phyloP scores from a whole-genome alignment of 1,139 yeast genomes.

The Nakaseomyces kungkrabaensis region DNA sequence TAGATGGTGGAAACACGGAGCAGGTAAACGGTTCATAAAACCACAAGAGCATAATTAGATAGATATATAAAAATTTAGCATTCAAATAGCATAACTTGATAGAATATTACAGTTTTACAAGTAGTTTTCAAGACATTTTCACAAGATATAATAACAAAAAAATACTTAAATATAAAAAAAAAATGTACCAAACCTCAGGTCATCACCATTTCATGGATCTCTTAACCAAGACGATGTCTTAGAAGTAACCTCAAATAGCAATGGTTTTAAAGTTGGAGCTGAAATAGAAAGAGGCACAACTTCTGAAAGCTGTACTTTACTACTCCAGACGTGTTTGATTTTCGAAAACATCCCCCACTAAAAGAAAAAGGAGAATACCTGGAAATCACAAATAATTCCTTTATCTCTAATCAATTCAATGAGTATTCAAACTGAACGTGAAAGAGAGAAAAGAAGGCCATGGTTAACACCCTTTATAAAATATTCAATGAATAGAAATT shows the following conservation, averaged over 20 bases:
- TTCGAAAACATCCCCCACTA: neutral
- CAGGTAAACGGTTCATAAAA: slow-evolving; percentile 33
- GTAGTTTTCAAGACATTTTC: too few relatives aligned
- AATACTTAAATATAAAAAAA: neutral
- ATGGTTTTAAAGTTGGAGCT: slow-evolving; percentile 70
- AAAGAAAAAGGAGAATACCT: neutral
- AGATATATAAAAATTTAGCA: neutral
- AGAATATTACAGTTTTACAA: too few relatives aligned
- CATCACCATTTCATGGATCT: slow-evolving; percentile 88
- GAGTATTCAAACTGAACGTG: too few relatives aligned
- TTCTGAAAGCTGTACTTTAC: neutral
- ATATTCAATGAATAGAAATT: neutral
- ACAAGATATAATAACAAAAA: neutral
- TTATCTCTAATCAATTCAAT: too few relatives aligned
- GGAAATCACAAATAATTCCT: neutral
- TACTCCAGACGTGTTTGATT: neutral
- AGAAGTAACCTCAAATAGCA: slow-evolving; percentile 82
- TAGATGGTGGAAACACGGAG: slow-evolving; percentile 77
- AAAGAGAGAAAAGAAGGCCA: neutral
- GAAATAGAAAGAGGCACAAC: neutral
- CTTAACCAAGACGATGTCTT: slow-evolving; percentile 23
- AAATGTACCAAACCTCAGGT: slow-evolving; percentile 78
- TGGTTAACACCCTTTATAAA: neutral
- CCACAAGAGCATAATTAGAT: neutral
- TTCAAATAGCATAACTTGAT: neutral